These are phyloP conservation scores for Suillus occidentalis DNA, from an alignment of 768 basidiomycete genomes.

Conservation along the genomic window DNA sequence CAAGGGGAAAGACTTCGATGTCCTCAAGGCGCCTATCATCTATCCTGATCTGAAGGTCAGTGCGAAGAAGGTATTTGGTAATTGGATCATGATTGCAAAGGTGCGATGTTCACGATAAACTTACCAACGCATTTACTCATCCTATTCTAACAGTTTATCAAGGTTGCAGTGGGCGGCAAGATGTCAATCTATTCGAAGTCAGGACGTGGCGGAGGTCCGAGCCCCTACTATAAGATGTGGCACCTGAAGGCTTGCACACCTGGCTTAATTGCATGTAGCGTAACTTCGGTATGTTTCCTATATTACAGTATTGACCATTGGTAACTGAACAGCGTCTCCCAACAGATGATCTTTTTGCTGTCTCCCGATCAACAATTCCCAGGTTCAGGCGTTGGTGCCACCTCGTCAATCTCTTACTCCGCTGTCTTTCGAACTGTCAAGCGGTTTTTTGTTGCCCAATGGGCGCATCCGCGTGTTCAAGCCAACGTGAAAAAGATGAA, in stretches of 20 bases:
- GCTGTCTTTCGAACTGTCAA: background rate
- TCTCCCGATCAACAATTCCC: slow-evolving; percentile 7
- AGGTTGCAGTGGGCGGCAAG: slow-evolving; percentile 1
- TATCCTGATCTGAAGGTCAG: slow-evolving; percentile 4
- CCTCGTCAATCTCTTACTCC: slow-evolving; percentile 3
- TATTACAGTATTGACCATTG: background rate
- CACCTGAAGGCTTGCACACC: slow-evolving; percentile 1
- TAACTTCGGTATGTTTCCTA: background rate
- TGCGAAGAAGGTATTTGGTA: slow-evolving; percentile 6
- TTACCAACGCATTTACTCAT: background rate
- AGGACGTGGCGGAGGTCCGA: background rate
- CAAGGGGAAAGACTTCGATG: background rate
- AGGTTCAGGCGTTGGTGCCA: background rate
- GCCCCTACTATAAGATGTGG: background rate
- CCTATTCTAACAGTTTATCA: slow-evolving; percentile 3
- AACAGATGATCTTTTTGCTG: slow-evolving; percentile 4
- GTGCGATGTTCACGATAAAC: background rate
- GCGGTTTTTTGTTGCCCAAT: background rate
- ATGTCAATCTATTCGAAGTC: slow-evolving; percentile 1
- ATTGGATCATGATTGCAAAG: background rate
- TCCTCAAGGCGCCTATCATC: background rate
- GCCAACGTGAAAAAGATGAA: slow-evolving; percentile 1
- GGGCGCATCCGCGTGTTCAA: background rate
- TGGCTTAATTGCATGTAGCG: slow-evolving; percentile 1
- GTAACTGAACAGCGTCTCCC: background rate